Base-by-base conservation (phyloP, 176 grass and related monocot genomes). In the Triticum dicoccoides region DNA sequence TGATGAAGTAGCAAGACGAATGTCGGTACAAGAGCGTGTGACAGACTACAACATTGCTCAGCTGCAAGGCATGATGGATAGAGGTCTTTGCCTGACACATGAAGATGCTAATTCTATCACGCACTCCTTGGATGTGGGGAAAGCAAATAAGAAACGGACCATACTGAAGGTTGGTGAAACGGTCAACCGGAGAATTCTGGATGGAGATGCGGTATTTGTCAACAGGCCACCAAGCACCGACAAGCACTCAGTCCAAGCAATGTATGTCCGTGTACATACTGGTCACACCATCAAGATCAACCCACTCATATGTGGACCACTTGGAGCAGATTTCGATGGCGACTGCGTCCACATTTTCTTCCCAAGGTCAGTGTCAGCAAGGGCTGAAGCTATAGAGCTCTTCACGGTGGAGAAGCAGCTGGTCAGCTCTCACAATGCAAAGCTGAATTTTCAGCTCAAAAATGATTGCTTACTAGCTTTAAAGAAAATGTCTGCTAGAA, bases 261-360 rank as follows among this genome's bases (percentile, higher is more conserved):
- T 92, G 63, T 87, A 80, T 74, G 88, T 92, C 20, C 89, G 68
- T 64, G 35, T 95, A 64, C 93, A 92, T 61, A 68, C 81, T 34
- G 90, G 86, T 9, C 88, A 90, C 77, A 84, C 83, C 25, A 87
- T 92, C 32, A 95, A 95, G 88, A 90, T 95, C 27, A 95, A 95
- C 83, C 93, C 88, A 2, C 86, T 90, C 37, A 90, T 95, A 20
- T 92, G 93, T 86, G 85, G 79, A 11, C 90, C 93, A 33, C 88
- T 95, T 84, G 93, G 76, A 81, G 93, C 90, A 84, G 93, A 95
- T 84, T 95, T 92, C 34, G 93, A 95, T 45, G 93, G 90, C 15
- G 93, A 95, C 34, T 95, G 93, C 25, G 85, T 90, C 58, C 93
- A 92, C 24, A 90, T 95, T 44, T 95, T 95, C 65, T 95, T 84